Base-by-base conservation (phyloP, 257 asterid species). In the Capsicum rhomboideum region DNA sequence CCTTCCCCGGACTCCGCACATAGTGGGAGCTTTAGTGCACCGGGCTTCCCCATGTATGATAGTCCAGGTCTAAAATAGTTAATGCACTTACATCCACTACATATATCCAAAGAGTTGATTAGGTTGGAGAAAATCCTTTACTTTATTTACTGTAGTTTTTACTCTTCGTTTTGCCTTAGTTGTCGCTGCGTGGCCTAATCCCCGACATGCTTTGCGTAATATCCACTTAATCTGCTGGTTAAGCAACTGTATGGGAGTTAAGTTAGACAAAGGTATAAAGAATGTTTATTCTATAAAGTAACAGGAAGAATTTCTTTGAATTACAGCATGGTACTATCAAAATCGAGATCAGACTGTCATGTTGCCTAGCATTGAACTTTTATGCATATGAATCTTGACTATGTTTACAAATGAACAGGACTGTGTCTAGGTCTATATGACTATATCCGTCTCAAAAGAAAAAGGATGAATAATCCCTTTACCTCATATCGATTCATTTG, bases 351-450 rank as follows among this genome's bases (percentile, higher is more conserved):
- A 50, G 84, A 44, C 68, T 49, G 40, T 84, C 71, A 53, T 82
- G 79, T 64, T 79, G 86, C 86, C 78, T 80, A 44, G 75, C 66
- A 69, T 66, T 81, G 83, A 83, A 71, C 86, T 86, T 85, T 79
- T 80, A 85, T 84, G 84, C 72, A 34, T 34, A 2, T n/a, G n/a
- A n/a, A 86, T 85, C 82, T 80, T 74, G 69, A 82, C 84, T 86
- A 87, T 78, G 89, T 91, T 84, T 92, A 82, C 84, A 83, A 84
- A 75, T 42, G 85, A 79, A 84, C 83, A 86, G 87, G 86, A 83
- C 81, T 87, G 82, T 86, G 71, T 84, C 91, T 93, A 89, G 83
- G 21, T 28, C 85, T 83, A 23, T 74, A 75, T 52, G 21, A 23
- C 85, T 83, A 23, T 74, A 75, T 52, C 44, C 6, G 1, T 50